Percentiles rank a stretch among this genome's conserved stretches.
These are phyloP conservation scores for Colletotrichum costaricense DNA, from an alignment of 2,329 filamentous ascomycete species.

Conservation along the genomic window DNA sequence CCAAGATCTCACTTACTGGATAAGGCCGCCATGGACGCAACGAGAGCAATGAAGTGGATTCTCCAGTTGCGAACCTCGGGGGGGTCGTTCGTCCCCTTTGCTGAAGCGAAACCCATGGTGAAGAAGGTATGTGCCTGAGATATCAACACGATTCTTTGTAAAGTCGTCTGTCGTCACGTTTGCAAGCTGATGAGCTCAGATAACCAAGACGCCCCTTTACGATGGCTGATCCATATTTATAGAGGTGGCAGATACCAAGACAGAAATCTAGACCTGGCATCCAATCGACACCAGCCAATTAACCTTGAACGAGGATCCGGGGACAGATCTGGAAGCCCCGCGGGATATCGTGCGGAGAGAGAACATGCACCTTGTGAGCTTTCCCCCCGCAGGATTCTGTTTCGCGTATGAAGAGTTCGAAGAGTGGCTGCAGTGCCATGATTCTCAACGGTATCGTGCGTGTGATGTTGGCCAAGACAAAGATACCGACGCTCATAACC, in stretches of 20 bases:
- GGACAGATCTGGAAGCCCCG: background rate
- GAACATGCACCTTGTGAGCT: background rate
- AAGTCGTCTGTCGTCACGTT: background rate
- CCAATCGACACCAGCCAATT: background rate
- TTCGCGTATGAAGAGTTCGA: background rate
- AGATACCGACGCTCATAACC: background rate
- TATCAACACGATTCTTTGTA: background rate
- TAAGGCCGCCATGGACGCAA: too few species aligned
- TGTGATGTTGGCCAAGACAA: background rate
- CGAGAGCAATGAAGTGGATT: too few species aligned
- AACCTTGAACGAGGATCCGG: background rate
- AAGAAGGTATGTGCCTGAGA: too few species aligned
- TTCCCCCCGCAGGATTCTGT: background rate
- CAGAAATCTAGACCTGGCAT: background rate
- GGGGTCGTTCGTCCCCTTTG: too few species aligned
- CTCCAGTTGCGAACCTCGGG: too few species aligned
- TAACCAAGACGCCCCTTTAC: background rate
- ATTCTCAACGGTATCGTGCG: background rate
- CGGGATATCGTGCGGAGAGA: background rate
- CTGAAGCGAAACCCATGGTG: too few species aligned
- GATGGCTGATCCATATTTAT: background rate
- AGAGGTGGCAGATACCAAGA: background rate
- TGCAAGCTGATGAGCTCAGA: background rate
- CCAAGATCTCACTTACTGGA: too few species aligned
- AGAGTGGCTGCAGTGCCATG: background rate